Conservation (phyloP, 2,329 filamentous ascomycete species). For the Chlorencoelia australis region DNA sequence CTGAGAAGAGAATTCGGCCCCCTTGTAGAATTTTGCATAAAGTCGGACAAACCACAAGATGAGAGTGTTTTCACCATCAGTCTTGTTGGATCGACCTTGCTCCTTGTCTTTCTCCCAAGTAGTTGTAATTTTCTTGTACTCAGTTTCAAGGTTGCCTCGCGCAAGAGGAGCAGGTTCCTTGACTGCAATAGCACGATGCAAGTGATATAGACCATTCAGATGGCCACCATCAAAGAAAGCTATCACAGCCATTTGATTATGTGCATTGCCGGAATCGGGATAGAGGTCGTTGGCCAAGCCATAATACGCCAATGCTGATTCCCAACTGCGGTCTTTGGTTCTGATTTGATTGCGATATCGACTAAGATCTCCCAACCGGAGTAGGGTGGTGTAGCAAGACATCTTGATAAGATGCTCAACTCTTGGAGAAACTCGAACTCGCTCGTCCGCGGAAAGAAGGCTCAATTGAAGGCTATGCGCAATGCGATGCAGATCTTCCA, state of each 20-base stretch:
- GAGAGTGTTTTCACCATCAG: conserved; percentile 42
- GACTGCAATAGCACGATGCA: conserved; percentile 74
- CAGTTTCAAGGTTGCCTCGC: conserved; percentile 64
- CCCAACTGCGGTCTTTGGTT: conserved; percentile 62
- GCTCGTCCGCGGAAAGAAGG: conserved; percentile 19
- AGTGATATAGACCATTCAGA: conserved; percentile 77
- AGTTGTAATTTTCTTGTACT: conserved; percentile 58
- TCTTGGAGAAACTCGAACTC: conserved; percentile 15
- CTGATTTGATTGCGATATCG: conserved; percentile 73
- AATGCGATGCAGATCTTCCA: conserved; percentile 24
- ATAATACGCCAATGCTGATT: conserved; percentile 76
- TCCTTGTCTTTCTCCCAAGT: conserved; percentile 46
- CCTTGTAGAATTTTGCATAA: conserved; percentile 76
- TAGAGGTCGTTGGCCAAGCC: conserved; percentile 68
- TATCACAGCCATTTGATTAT: conserved; percentile 87
- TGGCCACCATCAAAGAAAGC: conserved; percentile 69
- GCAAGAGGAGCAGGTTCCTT: conserved; percentile 67
- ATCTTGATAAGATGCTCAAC: conserved; percentile 43
- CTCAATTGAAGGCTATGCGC: conserved; percentile 23
- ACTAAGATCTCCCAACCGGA: conserved; percentile 82
- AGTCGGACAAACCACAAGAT: conserved; percentile 76
- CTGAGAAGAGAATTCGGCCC: conserved; percentile 62
- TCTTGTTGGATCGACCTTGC: conserved; percentile 14
- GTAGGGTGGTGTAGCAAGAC: conserved; percentile 73
- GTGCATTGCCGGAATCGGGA: conserved; percentile 68